Conservation (phyloP, 768 basidiomycete genomes). For the Daedaleopsis nitida region DNA sequence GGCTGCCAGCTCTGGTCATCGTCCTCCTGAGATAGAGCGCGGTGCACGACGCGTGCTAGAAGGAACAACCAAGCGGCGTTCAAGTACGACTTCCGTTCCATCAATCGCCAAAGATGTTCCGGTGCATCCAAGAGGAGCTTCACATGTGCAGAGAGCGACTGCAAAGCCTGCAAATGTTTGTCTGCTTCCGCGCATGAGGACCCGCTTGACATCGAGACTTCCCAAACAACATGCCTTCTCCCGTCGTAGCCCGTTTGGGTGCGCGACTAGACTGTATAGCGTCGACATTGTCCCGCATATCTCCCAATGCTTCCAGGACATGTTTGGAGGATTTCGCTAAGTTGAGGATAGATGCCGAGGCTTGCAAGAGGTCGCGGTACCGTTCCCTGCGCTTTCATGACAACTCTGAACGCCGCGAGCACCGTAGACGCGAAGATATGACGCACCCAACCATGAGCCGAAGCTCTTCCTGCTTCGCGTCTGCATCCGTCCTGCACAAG, state of each 20-base stretch:
- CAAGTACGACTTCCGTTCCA: slow-evolving; percentile 78
- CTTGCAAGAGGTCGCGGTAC: slow-evolving; percentile 84
- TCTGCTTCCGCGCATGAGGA: slow-evolving; percentile 43
- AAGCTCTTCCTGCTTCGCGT: slow-evolving; percentile 85
- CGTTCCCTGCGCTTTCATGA: slow-evolving; percentile 78
- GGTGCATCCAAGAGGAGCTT: slow-evolving; percentile 92
- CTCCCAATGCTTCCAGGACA: slow-evolving; percentile 64
- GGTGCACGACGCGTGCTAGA: slow-evolving; percentile 82
- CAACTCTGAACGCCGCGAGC: slow-evolving; percentile 34
- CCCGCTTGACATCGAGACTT: background rate
- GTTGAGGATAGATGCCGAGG: slow-evolving; percentile 81
- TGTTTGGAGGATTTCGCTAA: slow-evolving; percentile 69
- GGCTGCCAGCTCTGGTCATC: slow-evolving; percentile 53
- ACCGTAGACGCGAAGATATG: background rate
- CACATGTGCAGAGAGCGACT: slow-evolving; percentile 82
- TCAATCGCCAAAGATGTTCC: slow-evolving; percentile 86
- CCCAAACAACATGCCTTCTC: slow-evolving; percentile 40
- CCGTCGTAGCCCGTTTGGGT: slow-evolving; percentile 41
- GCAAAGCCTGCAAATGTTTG: slow-evolving; percentile 65
- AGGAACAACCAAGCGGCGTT: slow-evolving; percentile 89
- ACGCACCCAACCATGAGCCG: slow-evolving; percentile 93
- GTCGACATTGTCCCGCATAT: slow-evolving; percentile 56
- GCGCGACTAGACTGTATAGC: slow-evolving; percentile 47
- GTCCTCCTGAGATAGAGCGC: slow-evolving; percentile 64
- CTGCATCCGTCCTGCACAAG: slow-evolving; percentile 66